phyloP scores from a whole-genome alignment of 768 basidiomycete species.

The Mycena amicta region DNA sequence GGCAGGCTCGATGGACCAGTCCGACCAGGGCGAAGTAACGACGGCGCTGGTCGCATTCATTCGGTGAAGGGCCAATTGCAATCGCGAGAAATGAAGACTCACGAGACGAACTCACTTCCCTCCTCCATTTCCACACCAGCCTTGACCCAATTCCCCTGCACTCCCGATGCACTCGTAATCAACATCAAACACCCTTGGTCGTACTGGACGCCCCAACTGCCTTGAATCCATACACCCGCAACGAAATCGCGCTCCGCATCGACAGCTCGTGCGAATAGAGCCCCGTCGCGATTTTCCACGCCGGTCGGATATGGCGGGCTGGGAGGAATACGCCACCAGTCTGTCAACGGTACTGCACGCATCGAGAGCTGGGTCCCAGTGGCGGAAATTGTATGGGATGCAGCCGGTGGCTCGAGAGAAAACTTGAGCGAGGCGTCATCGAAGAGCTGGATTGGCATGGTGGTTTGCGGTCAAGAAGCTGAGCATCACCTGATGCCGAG shows the following conservation, averaged over 20 bases:
- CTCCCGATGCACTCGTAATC: background rate
- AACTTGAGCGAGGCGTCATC: background rate
- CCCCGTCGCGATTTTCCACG: conserved; percentile 6
- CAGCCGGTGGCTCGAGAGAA: background rate
- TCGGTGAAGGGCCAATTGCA: too few relatives aligned
- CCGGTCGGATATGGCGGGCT: background rate
- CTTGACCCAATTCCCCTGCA: conserved; percentile 8
- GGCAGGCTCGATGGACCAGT: conserved; percentile 14
- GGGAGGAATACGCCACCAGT: background rate
- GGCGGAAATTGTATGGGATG: background rate
- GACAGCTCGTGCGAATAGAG: conserved; percentile 3
- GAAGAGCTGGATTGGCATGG: background rate
- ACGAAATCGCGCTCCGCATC: conserved; percentile 2
- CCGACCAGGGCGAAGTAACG: conserved; percentile 13
- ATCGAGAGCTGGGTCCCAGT: background rate
- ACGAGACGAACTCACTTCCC: conserved; percentile 14
- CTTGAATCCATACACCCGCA: conserved; percentile 13
- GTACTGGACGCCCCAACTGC: conserved; percentile 12
- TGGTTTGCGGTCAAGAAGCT: background rate
- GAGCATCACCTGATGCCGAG: background rate
- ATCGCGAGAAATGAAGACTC: too few relatives aligned
- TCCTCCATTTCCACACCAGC: conserved; percentile 15
- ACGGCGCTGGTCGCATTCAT: too few relatives aligned
- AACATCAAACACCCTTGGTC: conserved; percentile 15
- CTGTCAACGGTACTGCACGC: background rate